Conservation (phyloP, 306 rosid genomes). For the Potentilla sterilis region DNA sequence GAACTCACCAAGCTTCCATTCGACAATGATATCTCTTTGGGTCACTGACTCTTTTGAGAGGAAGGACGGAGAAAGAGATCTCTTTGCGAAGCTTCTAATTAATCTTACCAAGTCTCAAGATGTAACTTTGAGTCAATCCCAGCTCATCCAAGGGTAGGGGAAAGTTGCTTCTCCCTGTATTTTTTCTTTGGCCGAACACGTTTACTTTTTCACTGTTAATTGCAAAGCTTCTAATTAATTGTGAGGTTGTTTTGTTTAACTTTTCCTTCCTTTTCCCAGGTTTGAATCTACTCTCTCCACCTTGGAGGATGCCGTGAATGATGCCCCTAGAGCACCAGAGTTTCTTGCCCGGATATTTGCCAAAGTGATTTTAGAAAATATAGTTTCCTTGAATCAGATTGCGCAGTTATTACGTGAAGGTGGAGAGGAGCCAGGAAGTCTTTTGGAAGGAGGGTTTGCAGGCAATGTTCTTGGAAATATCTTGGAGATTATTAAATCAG, state of each 20-base stretch:
- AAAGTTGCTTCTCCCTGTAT: background rate
- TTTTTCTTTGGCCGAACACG: background rate
- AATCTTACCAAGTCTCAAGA: conserved; percentile 55
- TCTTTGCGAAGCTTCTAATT: conserved; percentile 62
- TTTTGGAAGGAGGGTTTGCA: conserved; percentile 63
- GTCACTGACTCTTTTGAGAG: conserved; percentile 81
- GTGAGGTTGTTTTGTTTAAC: background rate
- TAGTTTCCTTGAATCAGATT: conserved; percentile 56
- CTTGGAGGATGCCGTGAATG: conserved; percentile 81
- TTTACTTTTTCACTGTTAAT: background rate
- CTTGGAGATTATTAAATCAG: conserved; percentile 56
- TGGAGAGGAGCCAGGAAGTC: conserved; percentile 74
- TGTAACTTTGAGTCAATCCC: conserved; percentile 48
- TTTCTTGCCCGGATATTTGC: conserved; percentile 72
- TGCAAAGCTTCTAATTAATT: too few relatives aligned
- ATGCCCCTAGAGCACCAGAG: conserved; percentile 86
- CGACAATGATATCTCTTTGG: conserved; percentile 82
- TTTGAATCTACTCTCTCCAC: conserved; percentile 57
- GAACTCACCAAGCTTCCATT: conserved; percentile 76
- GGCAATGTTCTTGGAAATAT: conserved; percentile 70
- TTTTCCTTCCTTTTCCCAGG: conserved; percentile 38
- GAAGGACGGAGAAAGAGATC: conserved; percentile 70
- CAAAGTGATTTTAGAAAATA: conserved; percentile 42
- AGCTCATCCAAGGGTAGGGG: conserved; percentile 74
- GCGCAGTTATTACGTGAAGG: conserved; percentile 56